Conservation (phyloP, 768 basidiomycete species). For the Collybia sordida region DNA sequence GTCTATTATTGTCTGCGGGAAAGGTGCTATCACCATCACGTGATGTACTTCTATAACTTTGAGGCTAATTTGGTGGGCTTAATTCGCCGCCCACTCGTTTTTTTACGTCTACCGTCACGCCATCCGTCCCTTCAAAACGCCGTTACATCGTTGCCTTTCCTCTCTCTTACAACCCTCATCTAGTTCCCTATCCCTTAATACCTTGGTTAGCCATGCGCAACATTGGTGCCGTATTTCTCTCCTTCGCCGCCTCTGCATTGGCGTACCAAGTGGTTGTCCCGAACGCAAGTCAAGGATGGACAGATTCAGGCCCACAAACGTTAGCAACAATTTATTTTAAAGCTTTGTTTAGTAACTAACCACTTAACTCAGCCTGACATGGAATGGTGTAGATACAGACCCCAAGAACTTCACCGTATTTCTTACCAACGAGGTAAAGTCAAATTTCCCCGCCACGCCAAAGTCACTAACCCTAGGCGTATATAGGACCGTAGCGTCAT, state of each 20-base stretch:
- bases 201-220: constrained; percentile 39
- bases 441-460: neutral
- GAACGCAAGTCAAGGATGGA: constrained; percentile 50
- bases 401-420: constrained; percentile 65
- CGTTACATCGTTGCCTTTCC: constrained; percentile 9
- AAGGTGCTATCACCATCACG: constrained; percentile 9
- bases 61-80: neutral
- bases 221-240: constrained; percentile 41
- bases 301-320: constrained; percentile 49
- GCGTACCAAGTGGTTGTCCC: constrained; percentile 68
- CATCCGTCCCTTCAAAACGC: constrained; percentile 18
- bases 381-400: constrained; percentile 70
- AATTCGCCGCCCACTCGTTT: constrained; percentile 13
- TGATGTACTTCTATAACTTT: constrained; percentile 4
- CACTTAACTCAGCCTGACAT: constrained; percentile 43
- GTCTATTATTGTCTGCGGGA: neutral
- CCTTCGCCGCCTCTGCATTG: constrained; percentile 50
- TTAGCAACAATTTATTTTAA: constrained; percentile 19
- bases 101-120: constrained; percentile 13
- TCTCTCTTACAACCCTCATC: constrained; percentile 14
- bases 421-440: constrained; percentile 60
- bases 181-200: constrained; percentile 12
- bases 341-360: neutral
- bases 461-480: no score
- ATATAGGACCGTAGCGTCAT: constrained; percentile 28